Evolutionary conservation across 2,329 filamentous ascomycete species (phyloP).

Genomic region (Cladosporium sp.): DNA sequence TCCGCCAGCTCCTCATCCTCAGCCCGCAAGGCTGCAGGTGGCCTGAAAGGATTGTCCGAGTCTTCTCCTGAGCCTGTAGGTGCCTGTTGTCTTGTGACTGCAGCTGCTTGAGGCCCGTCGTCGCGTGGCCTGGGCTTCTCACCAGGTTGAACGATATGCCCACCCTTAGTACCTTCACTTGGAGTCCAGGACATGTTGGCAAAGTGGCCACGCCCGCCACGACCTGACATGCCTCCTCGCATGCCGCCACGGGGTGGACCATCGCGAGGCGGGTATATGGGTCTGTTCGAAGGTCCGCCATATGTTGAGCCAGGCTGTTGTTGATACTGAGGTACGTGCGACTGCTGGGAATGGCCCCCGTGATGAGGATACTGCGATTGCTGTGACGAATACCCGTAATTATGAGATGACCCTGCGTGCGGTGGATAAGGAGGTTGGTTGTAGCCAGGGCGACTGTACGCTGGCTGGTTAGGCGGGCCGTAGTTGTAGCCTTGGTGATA

Average conservation of each 20-base stretch:
- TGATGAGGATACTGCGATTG: conserved; percentile 56
- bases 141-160: conserved; percentile 37
- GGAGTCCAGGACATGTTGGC: conserved; percentile 70
- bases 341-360: conserved; percentile 39
- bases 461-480: conserved; percentile 53
- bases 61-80: conserved; percentile 43
- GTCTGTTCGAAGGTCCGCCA: conserved; percentile 21
- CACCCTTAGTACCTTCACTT: conserved; percentile 50
- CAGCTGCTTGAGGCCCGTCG: conserved; percentile 25
- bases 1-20: conserved; percentile 54
- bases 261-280: conserved; percentile 19
- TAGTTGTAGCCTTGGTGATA: conserved; percentile 27
- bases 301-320: conserved; percentile 24
- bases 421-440: conserved; percentile 38
- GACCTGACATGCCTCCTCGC: conserved; percentile 43
- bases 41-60: conserved; percentile 58
- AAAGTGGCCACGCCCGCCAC: conserved; percentile 52
- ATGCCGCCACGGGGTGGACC: conserved; percentile 20
- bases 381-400: conserved; percentile 54
- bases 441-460: conserved; percentile 55
- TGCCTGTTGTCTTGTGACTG: conserved; percentile 20
- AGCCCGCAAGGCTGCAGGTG: conserved; percentile 60
- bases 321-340: conserved; percentile 6
- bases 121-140: conserved; percentile 24
- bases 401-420: conserved; percentile 35